Conservation (phyloP, 73 alveolate genomes). For the Urostyla sp. region DNA sequence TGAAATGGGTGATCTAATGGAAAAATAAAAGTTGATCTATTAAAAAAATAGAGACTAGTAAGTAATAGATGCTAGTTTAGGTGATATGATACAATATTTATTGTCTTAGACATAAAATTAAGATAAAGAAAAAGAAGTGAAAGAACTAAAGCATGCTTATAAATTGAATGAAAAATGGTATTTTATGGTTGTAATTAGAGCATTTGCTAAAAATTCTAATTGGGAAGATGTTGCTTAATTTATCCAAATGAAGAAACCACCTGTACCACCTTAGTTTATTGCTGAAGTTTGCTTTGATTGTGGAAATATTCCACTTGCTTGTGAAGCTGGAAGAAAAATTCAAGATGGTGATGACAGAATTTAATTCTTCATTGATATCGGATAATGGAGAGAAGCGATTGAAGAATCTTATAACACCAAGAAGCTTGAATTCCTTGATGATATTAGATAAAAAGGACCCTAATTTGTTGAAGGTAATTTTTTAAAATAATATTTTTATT, state of each 20-base stretch:
- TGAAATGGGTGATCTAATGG: constrained; percentile 8
- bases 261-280: constrained; percentile 34
- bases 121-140: constrained; percentile 50
- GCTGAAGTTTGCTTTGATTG: constrained; percentile 59
- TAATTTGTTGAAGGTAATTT: constrained; percentile 40
- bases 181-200: constrained; percentile 47
- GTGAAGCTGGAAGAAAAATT: constrained; percentile 50
- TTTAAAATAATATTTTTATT: no score
- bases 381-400: constrained; percentile 60
- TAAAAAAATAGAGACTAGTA: constrained; percentile 27
- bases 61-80: constrained; percentile 14
- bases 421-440: constrained; percentile 59
- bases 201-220: constrained; percentile 15
- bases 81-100: constrained; percentile 20
- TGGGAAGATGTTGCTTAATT: constrained; percentile 51
- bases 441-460: constrained; percentile 56
- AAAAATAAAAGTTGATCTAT: neutral
- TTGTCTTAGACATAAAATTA: constrained; percentile 10
- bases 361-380: constrained; percentile 38
- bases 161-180: constrained; percentile 45
- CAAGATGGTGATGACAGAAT: constrained; percentile 57
- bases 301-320: constrained; percentile 44
- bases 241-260: constrained; percentile 51
- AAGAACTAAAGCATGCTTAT: constrained; percentile 28
- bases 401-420: constrained; percentile 50